Evolutionary conservation across 2,329 filamentous ascomycete genomes (phyloP).

Genomic region (Aspergillus persii): DNA sequence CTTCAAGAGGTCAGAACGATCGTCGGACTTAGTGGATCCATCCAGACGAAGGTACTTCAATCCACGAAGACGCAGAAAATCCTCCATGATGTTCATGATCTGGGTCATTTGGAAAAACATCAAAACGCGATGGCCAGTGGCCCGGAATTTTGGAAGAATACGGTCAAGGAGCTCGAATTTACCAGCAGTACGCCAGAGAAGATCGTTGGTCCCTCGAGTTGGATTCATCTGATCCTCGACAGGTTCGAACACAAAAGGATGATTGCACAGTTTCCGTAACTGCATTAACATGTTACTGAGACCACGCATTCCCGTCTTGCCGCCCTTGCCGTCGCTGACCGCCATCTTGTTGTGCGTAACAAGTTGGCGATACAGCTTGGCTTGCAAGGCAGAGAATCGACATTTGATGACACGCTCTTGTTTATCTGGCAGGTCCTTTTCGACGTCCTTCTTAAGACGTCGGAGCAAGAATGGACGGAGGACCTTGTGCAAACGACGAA

Average conservation of each 20-base stretch:
- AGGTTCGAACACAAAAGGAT: slow-evolving; percentile 97
- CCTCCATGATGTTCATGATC: slow-evolving; percentile 99
- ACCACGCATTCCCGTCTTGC: slow-evolving; percentile 89
- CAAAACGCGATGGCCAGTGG: slow-evolving; percentile 86
- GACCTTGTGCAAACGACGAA: slow-evolving; percentile 97
- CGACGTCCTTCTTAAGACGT: slow-evolving; percentile 98
- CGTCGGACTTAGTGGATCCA: slow-evolving; percentile 95
- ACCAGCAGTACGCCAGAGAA: slow-evolving; percentile 91
- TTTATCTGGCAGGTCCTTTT: slow-evolving; percentile 98
- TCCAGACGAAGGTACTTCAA: slow-evolving; percentile 89
- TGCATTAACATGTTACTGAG: slow-evolving; percentile 99
- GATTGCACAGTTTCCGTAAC: slow-evolving; percentile 95
- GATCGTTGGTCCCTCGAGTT: slow-evolving; percentile 79
- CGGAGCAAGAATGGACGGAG: slow-evolving; percentile 93
- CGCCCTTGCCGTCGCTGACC: slow-evolving; percentile 91
- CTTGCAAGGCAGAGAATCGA: slow-evolving; percentile 91
- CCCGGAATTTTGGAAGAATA: slow-evolving; percentile 87
- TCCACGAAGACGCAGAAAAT: slow-evolving; percentile 82
- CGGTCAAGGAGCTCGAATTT: slow-evolving; percentile 97
- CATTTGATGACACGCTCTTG: slow-evolving; percentile 99
- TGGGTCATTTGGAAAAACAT: slow-evolving; percentile 99
- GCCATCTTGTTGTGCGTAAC: slow-evolving; percentile 92
- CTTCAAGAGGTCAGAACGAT: slow-evolving; percentile 84
- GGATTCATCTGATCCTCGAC: slow-evolving; percentile 99
- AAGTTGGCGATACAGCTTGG: slow-evolving; percentile 95